These are phyloP conservation scores for Pseudonitzschia multistriata DNA, from an alignment of 108 stramenopile species.

Conservation along the genomic window DNA sequence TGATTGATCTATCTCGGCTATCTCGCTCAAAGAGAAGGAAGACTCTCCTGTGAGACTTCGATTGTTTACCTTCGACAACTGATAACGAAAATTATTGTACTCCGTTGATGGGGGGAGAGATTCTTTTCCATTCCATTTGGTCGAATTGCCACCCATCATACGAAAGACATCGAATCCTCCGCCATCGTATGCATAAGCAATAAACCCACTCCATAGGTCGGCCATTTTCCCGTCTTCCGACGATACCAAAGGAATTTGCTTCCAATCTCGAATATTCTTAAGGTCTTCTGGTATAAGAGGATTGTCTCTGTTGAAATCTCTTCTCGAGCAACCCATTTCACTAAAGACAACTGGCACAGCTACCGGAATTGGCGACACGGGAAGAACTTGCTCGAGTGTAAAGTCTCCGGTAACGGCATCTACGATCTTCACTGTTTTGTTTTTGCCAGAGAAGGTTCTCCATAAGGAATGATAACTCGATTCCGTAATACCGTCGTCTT, in stretches of 20 bases:
- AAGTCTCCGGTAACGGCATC: background rate
- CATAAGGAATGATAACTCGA: constrained; percentile 21
- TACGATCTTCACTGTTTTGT: constrained; percentile 8
- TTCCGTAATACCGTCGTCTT: constrained; percentile 38
- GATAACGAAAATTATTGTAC: background rate
- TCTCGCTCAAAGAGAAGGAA: background rate
- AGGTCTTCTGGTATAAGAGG: constrained; percentile 30
- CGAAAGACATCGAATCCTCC: constrained; percentile 28
- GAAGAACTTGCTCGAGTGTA: background rate
- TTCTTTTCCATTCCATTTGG: background rate
- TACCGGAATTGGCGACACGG: background rate
- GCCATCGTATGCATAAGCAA: constrained; percentile 68
- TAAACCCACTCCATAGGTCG: constrained; percentile 52
- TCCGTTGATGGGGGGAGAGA: background rate
- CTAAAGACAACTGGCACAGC: constrained; percentile 54
- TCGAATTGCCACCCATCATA: constrained; percentile 35
- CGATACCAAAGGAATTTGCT: background rate
- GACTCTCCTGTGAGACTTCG: background rate
- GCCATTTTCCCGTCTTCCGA: constrained; percentile 28
- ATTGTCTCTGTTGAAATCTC: constrained; percentile 55
- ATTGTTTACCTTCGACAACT: background rate
- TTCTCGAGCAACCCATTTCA: constrained; percentile 66
- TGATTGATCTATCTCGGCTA: background rate
- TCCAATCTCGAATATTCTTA: background rate
- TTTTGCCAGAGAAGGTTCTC: constrained; percentile 27